Base-by-base conservation (phyloP, 1,284 basidiomycete genomes). In the Hemileia vastatrix region DNA sequence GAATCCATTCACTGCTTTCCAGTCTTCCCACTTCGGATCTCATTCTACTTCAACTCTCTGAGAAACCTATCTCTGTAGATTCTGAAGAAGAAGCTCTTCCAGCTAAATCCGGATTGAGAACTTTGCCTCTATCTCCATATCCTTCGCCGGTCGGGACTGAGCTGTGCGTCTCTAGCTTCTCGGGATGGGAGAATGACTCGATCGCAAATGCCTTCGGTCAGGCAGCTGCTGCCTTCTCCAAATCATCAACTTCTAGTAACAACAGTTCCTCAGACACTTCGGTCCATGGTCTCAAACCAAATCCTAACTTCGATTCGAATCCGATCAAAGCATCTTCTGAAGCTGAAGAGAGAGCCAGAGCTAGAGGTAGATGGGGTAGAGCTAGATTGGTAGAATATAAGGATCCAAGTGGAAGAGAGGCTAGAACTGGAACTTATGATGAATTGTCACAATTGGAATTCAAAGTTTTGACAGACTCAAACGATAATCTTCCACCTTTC, bases 41-140 rank as follows among this genome's bases (percentile, higher is more conserved):
- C 21, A 69, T 85, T 13, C 63, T 75, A 50, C 27, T 73, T 36
- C 64, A 68, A 48, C 64, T 76, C 49, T 57, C 64, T 51, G 64
- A 66, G 45, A 49, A 68, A 51, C 65, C 70, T 54, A 24, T 72
- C 32, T 23, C 59, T 18, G 43, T 69, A 44, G 65, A 66, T 44
- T 56, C 63, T 24, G 40, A 32, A 3, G 27, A 55, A 0, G 21
- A 24, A 4, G 13, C 71, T 84, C 4, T 73, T 83, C 47, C 67
- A 19, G 63, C 68, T 9, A 68, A 68, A 36, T 65, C 68, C 13
- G 58, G 64, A 1, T 58, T 80, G 15, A 77, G 77, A 11, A 78
- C 83, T 0, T 79, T 87, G 0, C 84, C 85, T 1, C 77, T 87
- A 19, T 85, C 83, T 13, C 85, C 84, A 0, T 87, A 86, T 70